These are phyloP conservation scores for Rhizopogon salebrosus DNA, from an alignment of 768 basidiomycete species.

Conservation along the genomic window DNA sequence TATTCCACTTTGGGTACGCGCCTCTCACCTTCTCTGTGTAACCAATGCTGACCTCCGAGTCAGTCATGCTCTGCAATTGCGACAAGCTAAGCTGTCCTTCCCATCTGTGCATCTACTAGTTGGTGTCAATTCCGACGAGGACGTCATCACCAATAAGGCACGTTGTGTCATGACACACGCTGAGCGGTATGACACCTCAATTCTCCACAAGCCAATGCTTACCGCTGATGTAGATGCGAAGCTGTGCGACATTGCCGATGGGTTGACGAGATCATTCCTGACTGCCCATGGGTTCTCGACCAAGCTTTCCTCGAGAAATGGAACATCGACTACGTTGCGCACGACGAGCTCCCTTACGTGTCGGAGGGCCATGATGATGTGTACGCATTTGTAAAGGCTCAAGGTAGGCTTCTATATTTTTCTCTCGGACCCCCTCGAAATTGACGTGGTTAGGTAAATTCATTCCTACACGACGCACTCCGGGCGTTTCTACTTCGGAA, in stretches of 20 bases:
- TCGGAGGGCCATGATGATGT: slow-evolving; percentile 81
- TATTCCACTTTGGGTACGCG: slow-evolving; percentile 91
- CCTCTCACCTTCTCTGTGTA: not conserved
- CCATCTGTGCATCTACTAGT: slow-evolving; percentile 85
- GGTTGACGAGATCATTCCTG: slow-evolving; percentile 91
- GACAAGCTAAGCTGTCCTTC: slow-evolving; percentile 95
- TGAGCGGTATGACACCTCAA: slow-evolving; percentile 54
- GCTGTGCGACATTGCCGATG: slow-evolving; percentile 93
- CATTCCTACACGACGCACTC: slow-evolving; percentile 91
- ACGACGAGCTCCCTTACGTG: slow-evolving; percentile 89
- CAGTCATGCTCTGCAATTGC: slow-evolving; percentile 91
- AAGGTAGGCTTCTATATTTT: slow-evolving; percentile 46
- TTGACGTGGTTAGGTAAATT: slow-evolving; percentile 65
- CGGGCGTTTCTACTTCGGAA: slow-evolving; percentile 90
- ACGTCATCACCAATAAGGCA: slow-evolving; percentile 75
- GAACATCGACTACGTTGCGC: slow-evolving; percentile 94
- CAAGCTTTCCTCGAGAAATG: slow-evolving; percentile 78
- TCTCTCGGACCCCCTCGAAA: not conserved
- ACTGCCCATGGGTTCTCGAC: slow-evolving; percentile 88
- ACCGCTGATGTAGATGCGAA: slow-evolving; percentile 53
- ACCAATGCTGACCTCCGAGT: slow-evolving; percentile 6
- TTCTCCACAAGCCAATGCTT: not conserved
- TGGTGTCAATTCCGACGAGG: slow-evolving; percentile 89
- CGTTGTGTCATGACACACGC: slow-evolving; percentile 82
- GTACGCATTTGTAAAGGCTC: slow-evolving; percentile 73